Conservation (phyloP, 78 protist species). For the Polysphondylium violaceum region DNA sequence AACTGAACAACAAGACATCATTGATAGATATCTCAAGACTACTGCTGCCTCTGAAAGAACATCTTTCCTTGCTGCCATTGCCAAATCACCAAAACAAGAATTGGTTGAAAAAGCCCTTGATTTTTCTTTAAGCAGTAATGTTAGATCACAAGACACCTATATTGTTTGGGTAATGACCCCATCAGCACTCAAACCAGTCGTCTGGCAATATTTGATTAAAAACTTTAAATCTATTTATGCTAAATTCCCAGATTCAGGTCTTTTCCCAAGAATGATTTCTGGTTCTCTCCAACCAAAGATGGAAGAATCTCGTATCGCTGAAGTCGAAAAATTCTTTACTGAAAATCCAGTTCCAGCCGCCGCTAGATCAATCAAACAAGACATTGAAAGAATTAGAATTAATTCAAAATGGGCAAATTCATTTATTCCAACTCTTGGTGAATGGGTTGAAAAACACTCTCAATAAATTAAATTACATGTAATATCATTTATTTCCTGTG, state of each 20-base stretch:
- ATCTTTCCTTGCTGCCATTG: background rate
- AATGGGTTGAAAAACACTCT: too few species aligned
- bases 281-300: background rate
- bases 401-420: slow-evolving; percentile 19
- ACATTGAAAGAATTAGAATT: slow-evolving; percentile 6
- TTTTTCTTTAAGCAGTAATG: slow-evolving; percentile 38
- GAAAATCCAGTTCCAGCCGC: slow-evolving; percentile 21
- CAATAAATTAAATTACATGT: too few species aligned
- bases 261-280: slow-evolving; percentile 28
- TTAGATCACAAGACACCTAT: slow-evolving; percentile 42
- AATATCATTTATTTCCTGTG: too few species aligned
- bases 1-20: slow-evolving; percentile 8
- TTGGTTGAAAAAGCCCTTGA: slow-evolving; percentile 29
- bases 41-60: slow-evolving; percentile 14
- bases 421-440: too few species aligned
- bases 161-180: slow-evolving; percentile 12
- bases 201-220: slow-evolving; percentile 32
- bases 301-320: background rate
- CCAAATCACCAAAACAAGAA: background rate
- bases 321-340: slow-evolving; percentile 13
- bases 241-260: background rate
- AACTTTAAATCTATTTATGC: slow-evolving; percentile 12
- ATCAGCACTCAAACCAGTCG: background rate
- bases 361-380: slow-evolving; percentile 39
- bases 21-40: slow-evolving; percentile 33